Percentiles rank a stretch among this genome's conserved stretches.
phyloP scores from a whole-genome alignment of 768 basidiomycete genomes.

The Lentinus tigrinus region DNA sequence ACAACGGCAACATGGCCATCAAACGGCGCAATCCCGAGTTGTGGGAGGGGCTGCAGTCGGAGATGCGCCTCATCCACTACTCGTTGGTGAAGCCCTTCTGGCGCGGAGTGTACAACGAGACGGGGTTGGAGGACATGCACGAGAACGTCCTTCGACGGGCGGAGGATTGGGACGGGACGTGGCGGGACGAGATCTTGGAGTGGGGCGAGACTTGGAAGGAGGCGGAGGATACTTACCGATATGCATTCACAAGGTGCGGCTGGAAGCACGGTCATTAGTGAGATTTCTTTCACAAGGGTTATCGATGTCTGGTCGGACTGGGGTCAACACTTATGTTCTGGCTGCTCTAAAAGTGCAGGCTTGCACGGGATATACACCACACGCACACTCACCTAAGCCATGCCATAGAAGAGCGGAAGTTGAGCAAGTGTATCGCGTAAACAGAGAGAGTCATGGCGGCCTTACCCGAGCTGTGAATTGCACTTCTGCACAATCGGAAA shows the following conservation, averaged over 20 bases:
- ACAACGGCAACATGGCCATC: constrained; percentile 39
- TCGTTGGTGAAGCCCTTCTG: constrained; percentile 30
- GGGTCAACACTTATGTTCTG: too few relatives aligned
- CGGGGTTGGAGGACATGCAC: constrained; percentile 20
- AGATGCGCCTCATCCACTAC: constrained; percentile 37
- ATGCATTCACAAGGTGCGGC: neutral
- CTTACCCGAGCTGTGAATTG: too few relatives aligned
- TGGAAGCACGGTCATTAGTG: constrained; percentile 2
- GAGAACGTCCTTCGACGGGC: constrained; percentile 20
- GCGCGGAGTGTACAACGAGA: constrained; percentile 9
- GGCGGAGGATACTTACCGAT: constrained; percentile 19
- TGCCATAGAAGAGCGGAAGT: too few relatives aligned
- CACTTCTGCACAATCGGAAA: too few relatives aligned
- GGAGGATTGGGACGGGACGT: constrained; percentile 20
- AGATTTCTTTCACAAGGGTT: too few relatives aligned
- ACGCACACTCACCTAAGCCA: too few relatives aligned
- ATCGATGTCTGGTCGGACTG: neutral
- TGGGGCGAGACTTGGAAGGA: constrained; percentile 32
- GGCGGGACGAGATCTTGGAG: constrained; percentile 31
- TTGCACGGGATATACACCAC: too few relatives aligned
- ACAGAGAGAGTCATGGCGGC: too few relatives aligned
- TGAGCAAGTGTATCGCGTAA: too few relatives aligned
- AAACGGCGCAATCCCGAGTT: constrained; percentile 29
- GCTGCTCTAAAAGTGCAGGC: too few relatives aligned
- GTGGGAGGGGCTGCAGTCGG: constrained; percentile 32